Evolutionary conservation across 164 flowering plant genomes (phyloP), one percentile per base, ranked within the genome.

Genomic region (Annona squamosa): DNA sequence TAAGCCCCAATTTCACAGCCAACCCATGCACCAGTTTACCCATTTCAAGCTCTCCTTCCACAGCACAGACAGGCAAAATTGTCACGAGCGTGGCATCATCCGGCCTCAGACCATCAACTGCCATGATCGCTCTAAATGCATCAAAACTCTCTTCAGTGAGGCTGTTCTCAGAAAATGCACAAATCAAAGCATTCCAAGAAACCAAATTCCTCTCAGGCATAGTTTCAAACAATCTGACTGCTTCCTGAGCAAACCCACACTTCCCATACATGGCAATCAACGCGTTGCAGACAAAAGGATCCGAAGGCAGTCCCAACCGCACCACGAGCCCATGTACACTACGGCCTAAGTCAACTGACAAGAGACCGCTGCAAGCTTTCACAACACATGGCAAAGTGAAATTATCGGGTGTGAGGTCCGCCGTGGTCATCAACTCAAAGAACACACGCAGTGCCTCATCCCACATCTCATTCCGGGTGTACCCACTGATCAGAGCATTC

Each of bases 401-500:
- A 77, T 85, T 82, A 81, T 89, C 90, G 0, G 93, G 97, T 71
- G 12, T 70, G 73, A 83, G 73, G 12, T 74, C 85, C 0, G 84
- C 68, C 0, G 2, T 72, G 45, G 77, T 71, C 5, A 65, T 13
- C 81, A 91, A 67, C 67, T 87, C 80, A 69, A 73, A 57, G 75
- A 91, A 91, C 75, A 83, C 67, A 16, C 13, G 48, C 5, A 91
- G 46, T 1, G 86, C 87, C 43, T 89, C 89, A 52, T 10, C 77
- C 80, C 83, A 88, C 71, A 82, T 79, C 74, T 81, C 83, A 72
- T 91, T 91, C 69, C 81, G 81, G 0, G 84, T 72, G 64, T 80
- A 87, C 65, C 84, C 87, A 69, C 93, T 89, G 43, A 89, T 70
- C 62, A 89, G 73, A 2, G 90, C 86, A 77, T 91, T 91, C 93